Evolutionary conservation across 805 yeast species (phyloP).

Genomic region (Komagataella kurtzmanii): DNA sequence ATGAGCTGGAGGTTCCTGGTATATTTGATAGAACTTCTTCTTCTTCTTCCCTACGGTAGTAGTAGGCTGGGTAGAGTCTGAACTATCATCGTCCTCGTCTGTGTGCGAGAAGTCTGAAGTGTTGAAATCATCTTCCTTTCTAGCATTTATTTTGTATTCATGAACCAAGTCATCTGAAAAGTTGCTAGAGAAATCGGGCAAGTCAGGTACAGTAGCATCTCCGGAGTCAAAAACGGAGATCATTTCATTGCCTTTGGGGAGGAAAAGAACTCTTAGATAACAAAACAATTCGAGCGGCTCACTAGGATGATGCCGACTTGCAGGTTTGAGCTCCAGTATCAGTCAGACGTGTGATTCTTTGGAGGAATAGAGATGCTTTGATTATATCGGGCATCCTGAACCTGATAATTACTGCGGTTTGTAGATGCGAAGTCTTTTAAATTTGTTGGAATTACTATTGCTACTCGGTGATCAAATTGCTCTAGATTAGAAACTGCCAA

Average conservation of each 20-base stretch:
- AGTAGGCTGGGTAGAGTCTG: background rate
- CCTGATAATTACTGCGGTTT: background rate
- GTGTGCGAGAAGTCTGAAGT: slow-evolving; percentile 4
- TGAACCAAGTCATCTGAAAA: background rate
- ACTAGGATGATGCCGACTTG: background rate
- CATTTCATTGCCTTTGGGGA: background rate
- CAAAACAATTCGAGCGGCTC: background rate
- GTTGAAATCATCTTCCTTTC: slow-evolving; percentile 17
- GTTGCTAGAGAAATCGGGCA: slow-evolving; percentile 15
- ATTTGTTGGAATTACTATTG: background rate
- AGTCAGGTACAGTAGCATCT: slow-evolving; percentile 25
- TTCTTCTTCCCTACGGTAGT: background rate
- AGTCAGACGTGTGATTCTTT: background rate
- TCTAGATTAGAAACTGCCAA: background rate
- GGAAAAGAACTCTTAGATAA: background rate
- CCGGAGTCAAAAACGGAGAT: slow-evolving; percentile 21
- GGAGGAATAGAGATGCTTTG: background rate
- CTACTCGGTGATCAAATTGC: background rate
- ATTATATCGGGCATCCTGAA: background rate
- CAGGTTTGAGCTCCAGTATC: background rate
- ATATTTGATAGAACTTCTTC: background rate
- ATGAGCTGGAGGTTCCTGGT: background rate
- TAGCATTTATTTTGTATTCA: slow-evolving; percentile 14
- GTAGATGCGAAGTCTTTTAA: background rate
- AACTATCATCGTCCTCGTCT: slow-evolving; percentile 5